Evolutionary conservation across 306 rosid genomes (phyloP).

Genomic region (Medicago truncatula): DNA sequence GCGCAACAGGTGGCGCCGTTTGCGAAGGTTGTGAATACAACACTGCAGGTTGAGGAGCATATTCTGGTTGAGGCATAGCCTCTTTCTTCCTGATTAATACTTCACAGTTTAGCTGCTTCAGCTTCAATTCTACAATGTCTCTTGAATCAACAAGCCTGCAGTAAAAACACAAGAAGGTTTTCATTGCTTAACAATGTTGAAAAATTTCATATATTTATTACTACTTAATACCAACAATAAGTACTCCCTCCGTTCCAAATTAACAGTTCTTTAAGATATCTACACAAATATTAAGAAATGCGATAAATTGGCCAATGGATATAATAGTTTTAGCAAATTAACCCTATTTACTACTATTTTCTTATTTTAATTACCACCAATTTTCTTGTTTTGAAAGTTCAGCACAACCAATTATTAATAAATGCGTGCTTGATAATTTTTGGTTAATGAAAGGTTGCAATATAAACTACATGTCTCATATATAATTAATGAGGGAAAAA

Average conservation of each 20-base stretch:
- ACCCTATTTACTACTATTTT: not conserved
- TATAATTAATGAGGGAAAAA: not conserved
- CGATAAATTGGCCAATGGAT: not conserved
- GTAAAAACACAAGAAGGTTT: constrained; percentile 10
- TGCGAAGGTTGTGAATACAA: constrained; percentile 46
- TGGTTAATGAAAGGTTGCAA: not conserved
- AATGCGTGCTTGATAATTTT: not conserved
- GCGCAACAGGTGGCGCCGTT: constrained; percentile 33
- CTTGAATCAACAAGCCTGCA: constrained; percentile 88
- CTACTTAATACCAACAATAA: not conserved
- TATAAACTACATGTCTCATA: not conserved
- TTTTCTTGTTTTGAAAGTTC: not conserved
- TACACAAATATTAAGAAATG: not conserved
- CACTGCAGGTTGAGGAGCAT: constrained; percentile 53
- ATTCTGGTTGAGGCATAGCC: constrained; percentile 64
- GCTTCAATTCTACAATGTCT: constrained; percentile 75
- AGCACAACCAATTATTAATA: not conserved
- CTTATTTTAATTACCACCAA: not conserved
- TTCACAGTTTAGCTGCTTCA: constrained; percentile 77
- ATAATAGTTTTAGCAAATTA: not conserved
- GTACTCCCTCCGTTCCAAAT: not conserved
- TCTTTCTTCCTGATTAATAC: constrained; percentile 72
- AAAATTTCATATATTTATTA: not conserved
- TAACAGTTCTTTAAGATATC: no score
- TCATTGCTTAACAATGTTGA: not conserved